phyloP scores from a whole-genome alignment of 2,329 filamentous ascomycete genomes.

The Trichoderma sp. region DNA sequence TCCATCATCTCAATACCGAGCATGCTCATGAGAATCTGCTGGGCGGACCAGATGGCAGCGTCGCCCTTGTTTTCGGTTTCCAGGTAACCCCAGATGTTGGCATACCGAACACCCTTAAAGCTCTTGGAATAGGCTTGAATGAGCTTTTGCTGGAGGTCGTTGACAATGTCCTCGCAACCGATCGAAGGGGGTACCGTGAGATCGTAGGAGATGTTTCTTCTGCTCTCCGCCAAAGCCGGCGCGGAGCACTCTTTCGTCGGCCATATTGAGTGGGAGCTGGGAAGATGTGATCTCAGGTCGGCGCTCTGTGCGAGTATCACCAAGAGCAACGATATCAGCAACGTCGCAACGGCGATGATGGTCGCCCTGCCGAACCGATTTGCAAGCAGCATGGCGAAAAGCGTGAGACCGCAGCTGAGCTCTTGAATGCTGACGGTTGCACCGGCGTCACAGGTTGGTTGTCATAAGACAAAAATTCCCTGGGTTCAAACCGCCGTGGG shows the following conservation, averaged over 20 bases:
- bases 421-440: slow-evolving; percentile 9
- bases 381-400: slow-evolving; percentile 21
- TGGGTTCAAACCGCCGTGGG: not conserved
- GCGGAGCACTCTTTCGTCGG: slow-evolving; percentile 12
- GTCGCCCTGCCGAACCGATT: slow-evolving; percentile 21
- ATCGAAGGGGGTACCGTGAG: slow-evolving; percentile 14
- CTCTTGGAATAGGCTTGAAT: slow-evolving; percentile 16
- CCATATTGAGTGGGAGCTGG: slow-evolving; percentile 22
- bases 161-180: slow-evolving; percentile 25
- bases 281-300: slow-evolving; percentile 23
- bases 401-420: not conserved
- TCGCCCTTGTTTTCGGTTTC: slow-evolving; percentile 24
- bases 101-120: slow-evolving; percentile 21
- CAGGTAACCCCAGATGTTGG: slow-evolving; percentile 21
- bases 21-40: slow-evolving; percentile 25
- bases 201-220: slow-evolving; percentile 20
- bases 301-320: slow-evolving; percentile 20
- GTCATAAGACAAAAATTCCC: slow-evolving; percentile 17
- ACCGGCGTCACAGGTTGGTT: slow-evolving; percentile 11
- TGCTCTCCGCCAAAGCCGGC: not conserved
- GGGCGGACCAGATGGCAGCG: slow-evolving; percentile 22
- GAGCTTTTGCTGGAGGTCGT: slow-evolving; percentile 19
- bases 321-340: slow-evolving; percentile 23
- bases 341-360: slow-evolving; percentile 18
- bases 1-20: slow-evolving; percentile 25